Evolutionary conservation across 2,329 filamentous ascomycete species (phyloP).

Genomic region (Corinectria fuckeliana): DNA sequence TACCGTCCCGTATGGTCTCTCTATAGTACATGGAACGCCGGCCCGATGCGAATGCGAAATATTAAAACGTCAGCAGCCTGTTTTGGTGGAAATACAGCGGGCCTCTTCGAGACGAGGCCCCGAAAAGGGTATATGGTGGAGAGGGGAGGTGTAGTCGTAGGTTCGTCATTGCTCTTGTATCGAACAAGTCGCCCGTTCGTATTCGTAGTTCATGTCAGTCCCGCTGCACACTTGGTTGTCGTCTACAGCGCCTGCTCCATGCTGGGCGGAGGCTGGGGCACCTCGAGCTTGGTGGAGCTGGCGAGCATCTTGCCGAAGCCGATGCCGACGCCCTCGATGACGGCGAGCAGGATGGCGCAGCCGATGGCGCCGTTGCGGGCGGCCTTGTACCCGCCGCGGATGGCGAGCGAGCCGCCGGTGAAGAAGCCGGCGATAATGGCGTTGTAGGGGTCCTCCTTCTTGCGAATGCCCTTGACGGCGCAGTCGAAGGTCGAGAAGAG

Average conservation of each 20-base stretch:
- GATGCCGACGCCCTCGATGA: slow-evolving; percentile 97
- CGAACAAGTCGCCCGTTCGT: slow-evolving; percentile 18
- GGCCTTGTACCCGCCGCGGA: slow-evolving; percentile 89
- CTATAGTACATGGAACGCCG: slow-evolving; percentile 46
- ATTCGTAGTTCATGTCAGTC: slow-evolving; percentile 1
- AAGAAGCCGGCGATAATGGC: slow-evolving; percentile 98
- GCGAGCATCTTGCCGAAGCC: slow-evolving; percentile 95
- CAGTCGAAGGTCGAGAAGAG: slow-evolving; percentile 97
- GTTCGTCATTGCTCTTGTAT: neutral
- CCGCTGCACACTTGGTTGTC: slow-evolving; percentile 20
- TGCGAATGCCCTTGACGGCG: slow-evolving; percentile 88
- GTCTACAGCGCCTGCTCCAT: slow-evolving; percentile 39
- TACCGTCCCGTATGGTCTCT: slow-evolving; percentile 25
- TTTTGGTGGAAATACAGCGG: slow-evolving; percentile 34
- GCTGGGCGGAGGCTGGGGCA: slow-evolving; percentile 43
- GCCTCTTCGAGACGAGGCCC: slow-evolving; percentile 7
- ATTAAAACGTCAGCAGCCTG: slow-evolving; percentile 29
- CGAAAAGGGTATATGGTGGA: slow-evolving; percentile 27
- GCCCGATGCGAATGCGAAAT: slow-evolving; percentile 39
- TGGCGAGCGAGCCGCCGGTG: slow-evolving; percentile 88
- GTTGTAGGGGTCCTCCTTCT: slow-evolving; percentile 99
- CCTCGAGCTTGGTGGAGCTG: slow-evolving; percentile 83
- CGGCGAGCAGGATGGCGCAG: slow-evolving; percentile 89
- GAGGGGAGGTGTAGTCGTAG: slow-evolving; percentile 27
- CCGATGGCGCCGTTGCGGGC: slow-evolving; percentile 96